These are phyloP conservation scores for Mercurialis annua DNA, from an alignment of 345 rosid species.

Conservation along the genomic window DNA sequence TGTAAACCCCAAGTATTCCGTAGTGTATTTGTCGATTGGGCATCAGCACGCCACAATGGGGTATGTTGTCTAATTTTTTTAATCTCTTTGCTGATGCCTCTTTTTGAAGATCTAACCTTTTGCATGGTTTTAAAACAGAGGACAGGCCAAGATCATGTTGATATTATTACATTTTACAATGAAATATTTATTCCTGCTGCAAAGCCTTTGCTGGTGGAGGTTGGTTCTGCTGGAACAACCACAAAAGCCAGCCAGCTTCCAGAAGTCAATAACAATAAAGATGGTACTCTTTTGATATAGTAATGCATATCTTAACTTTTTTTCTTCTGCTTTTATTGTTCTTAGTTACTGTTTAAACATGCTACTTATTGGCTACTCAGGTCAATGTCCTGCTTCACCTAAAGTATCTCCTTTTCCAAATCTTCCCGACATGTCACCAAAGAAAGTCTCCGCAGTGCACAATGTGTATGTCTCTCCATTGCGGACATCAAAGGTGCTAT, in stretches of 20 bases:
- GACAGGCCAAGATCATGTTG: constrained; percentile 80
- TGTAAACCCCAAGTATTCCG: constrained; percentile 90
- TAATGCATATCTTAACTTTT: constrained; percentile 3
- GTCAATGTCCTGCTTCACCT: constrained; percentile 86
- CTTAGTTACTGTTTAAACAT: constrained; percentile 15
- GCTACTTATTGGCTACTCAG: constrained; percentile 33
- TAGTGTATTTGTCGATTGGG: constrained; percentile 71
- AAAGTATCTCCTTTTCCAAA: constrained; percentile 73
- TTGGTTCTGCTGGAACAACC: constrained; percentile 57
- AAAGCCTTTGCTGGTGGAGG: constrained; percentile 79
- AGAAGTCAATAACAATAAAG: constrained; percentile 52
- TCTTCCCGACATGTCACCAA: constrained; percentile 97
- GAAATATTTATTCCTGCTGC: constrained; percentile 76
- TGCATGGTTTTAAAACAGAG: constrained; percentile 49
- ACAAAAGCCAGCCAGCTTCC: constrained; percentile 37
- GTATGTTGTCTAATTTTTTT: constrained; percentile 30
- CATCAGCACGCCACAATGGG: constrained; percentile 58
- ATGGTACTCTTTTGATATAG: constrained; percentile 37
- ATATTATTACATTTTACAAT: constrained; percentile 90
- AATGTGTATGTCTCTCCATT: constrained; percentile 94
- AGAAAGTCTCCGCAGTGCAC: constrained; percentile 81
- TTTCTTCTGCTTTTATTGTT: not conserved
- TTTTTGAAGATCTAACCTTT: constrained; percentile 21
- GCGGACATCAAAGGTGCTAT: constrained; percentile 83
- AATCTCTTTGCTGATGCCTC: constrained; percentile 5